Evolutionary conservation across 2,329 filamentous ascomycete genomes (phyloP).

Genomic region (Purpureocillium lavendulum): DNA sequence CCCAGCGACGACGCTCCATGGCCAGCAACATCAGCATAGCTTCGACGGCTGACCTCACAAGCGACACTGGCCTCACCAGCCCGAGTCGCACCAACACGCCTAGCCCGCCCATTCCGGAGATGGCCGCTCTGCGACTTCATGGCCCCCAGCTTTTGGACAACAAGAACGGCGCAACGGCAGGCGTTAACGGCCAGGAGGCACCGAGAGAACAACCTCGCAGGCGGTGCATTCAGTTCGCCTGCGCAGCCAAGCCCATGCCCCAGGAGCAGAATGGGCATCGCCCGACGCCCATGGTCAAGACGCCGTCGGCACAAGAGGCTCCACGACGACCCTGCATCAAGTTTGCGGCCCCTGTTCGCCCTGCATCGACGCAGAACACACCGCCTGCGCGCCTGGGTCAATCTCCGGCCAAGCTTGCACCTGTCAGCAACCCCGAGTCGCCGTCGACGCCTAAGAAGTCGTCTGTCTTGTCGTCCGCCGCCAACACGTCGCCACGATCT

Average conservation of each 20-base stretch:
- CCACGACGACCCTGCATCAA: slow-evolving; percentile 59
- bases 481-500: slow-evolving; percentile 15
- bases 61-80: slow-evolving; percentile 84
- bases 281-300: slow-evolving; percentile 22
- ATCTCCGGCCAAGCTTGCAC: slow-evolving; percentile 4
- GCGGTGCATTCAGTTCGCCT: slow-evolving; percentile 89
- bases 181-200: slow-evolving; percentile 26
- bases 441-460: slow-evolving; percentile 22
- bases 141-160: slow-evolving; percentile 15
- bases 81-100: slow-evolving; percentile 81
- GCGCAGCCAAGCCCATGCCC: slow-evolving; percentile 53
- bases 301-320: slow-evolving; percentile 26
- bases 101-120: slow-evolving; percentile 70
- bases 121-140: slow-evolving; percentile 35
- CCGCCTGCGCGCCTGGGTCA: slow-evolving; percentile 18
- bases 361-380: slow-evolving; percentile 31
- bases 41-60: slow-evolving; percentile 88
- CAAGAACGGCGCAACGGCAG: slow-evolving; percentile 16
- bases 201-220: slow-evolving; percentile 46
- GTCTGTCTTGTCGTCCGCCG: slow-evolving; percentile 12
- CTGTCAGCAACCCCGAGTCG: slow-evolving; percentile 13
- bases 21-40: slow-evolving; percentile 73
- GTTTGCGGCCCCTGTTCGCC: slow-evolving; percentile 61
- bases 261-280: slow-evolving; percentile 29
- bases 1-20: slow-evolving; percentile 51